Conservation (phyloP, 1,139 yeast genomes). For the Geotrichum australiense region DNA sequence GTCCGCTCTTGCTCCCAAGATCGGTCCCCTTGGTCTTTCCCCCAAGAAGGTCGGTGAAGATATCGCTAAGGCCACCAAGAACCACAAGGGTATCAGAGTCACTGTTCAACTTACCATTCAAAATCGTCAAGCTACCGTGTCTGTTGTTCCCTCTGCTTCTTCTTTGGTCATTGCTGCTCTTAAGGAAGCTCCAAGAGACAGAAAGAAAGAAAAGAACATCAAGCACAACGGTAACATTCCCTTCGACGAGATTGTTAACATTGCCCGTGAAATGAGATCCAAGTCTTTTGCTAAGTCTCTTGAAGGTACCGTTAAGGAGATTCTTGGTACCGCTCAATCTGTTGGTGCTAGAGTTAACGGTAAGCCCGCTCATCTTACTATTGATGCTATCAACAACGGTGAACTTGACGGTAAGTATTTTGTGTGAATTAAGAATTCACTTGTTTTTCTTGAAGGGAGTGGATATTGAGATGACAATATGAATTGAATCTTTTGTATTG, state of each 20-base stretch:
- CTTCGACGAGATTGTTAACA: slow-evolving; percentile 91
- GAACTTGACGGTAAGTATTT: slow-evolving; percentile 59
- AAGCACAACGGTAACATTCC: slow-evolving; percentile 99
- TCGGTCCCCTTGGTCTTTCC: slow-evolving; percentile 99
- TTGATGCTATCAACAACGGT: slow-evolving; percentile 97
- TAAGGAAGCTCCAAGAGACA: slow-evolving; percentile 99
- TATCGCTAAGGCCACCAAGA: slow-evolving; percentile 99
- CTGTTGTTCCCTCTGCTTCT: slow-evolving; percentile 99
- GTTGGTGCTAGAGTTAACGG: slow-evolving; percentile 98
- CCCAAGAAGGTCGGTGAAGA: slow-evolving; percentile 99
- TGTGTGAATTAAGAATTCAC: too few relatives aligned
- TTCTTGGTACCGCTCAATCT: slow-evolving; percentile 99
- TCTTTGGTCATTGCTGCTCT: slow-evolving; percentile 98
- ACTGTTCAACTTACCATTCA: slow-evolving; percentile 98
- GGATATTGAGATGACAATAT: too few relatives aligned
- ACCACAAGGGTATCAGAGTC: slow-evolving; percentile 98
- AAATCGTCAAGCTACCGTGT: slow-evolving; percentile 99
- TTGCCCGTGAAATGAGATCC: slow-evolving; percentile 96
- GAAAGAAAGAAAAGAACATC: slow-evolving; percentile 99
- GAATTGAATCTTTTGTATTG: too few relatives aligned
- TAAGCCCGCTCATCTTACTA: slow-evolving; percentile 98
- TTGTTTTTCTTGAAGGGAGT: too few relatives aligned
- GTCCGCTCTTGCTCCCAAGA: slow-evolving; percentile 99
- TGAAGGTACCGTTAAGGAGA: slow-evolving; percentile 96
- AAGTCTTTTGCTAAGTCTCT: slow-evolving; percentile 98